A percentile compares a stretch with the other conserved stretches of the same genome.
These are phyloP conservation scores for Hymenoscyphus linearis DNA, from an alignment of 2,329 filamentous ascomycete species.

Conservation along the genomic window DNA sequence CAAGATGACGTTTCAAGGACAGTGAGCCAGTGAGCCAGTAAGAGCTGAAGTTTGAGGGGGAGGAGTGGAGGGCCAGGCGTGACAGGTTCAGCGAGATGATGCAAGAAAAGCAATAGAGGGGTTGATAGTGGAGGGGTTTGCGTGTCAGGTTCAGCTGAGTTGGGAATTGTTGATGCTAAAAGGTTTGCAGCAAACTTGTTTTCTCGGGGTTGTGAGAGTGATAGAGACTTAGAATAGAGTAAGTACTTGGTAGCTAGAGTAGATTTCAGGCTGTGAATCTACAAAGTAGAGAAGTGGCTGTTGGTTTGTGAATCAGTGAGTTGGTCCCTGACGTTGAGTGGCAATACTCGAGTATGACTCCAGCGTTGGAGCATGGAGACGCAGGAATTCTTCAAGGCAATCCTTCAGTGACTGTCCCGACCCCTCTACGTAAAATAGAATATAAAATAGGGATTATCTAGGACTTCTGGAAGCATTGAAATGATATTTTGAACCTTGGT, in stretches of 20 bases:
- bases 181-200: neutral
- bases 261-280: neutral
- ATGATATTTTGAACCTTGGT: too few species aligned
- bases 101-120: neutral
- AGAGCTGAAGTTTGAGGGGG: neutral
- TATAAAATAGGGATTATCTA: too few species aligned
- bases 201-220: neutral
- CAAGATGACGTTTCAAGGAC: neutral
- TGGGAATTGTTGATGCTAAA: neutral
- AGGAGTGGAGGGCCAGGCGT: neutral
- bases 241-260: too few species aligned
- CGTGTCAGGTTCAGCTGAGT: slow-evolving; percentile 1
- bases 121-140: slow-evolving; percentile 4
- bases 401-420: too few species aligned
- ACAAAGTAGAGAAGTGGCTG: neutral
- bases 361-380: neutral
- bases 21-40: neutral
- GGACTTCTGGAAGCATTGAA: too few species aligned
- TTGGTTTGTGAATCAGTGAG: neutral
- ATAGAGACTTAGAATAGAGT: neutral
- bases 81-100: neutral
- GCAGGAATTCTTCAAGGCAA: neutral
- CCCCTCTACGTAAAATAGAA: too few species aligned
- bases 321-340: neutral
- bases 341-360: neutral